Evolutionary conservation across 176 grass and related monocot species (phyloP).

Genomic region (Bromus sterilis): DNA sequence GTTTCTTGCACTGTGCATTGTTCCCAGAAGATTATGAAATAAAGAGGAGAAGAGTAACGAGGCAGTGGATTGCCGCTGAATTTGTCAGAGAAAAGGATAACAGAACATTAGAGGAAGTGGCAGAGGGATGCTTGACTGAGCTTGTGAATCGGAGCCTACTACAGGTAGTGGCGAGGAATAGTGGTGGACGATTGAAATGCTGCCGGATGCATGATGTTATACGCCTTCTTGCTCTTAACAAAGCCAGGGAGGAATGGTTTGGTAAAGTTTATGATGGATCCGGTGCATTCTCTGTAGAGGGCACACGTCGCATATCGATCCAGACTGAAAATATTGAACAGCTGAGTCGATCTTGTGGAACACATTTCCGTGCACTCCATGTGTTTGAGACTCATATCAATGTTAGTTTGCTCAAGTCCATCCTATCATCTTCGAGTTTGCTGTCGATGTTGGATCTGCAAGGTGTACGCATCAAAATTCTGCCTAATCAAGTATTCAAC

Average conservation of each 20-base stretch:
- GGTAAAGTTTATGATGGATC: not conserved
- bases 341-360: not conserved
- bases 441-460: conserved; percentile 2
- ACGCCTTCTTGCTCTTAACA: not conserved
- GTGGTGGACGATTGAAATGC: not conserved
- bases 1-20: not conserved
- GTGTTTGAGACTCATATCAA: not conserved
- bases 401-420: not conserved
- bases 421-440: not conserved
- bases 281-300: not conserved
- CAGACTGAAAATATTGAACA: not conserved
- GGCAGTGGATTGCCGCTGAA: not conserved
- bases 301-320: not conserved
- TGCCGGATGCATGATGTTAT: not conserved
- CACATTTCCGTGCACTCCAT: not conserved
- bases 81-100: conserved; percentile 8
- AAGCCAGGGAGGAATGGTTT: not conserved
- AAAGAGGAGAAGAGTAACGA: not conserved
- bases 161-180: not conserved
- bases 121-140: conserved; percentile 22
- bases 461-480: not conserved
- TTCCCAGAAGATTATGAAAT: not conserved
- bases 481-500: conserved; percentile 1
- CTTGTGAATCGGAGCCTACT: conserved; percentile 30
- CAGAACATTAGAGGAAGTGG: conserved; percentile 36